phyloP scores from a whole-genome alignment of 2,329 filamentous ascomycete species.

The Alternaria brassicicola region DNA sequence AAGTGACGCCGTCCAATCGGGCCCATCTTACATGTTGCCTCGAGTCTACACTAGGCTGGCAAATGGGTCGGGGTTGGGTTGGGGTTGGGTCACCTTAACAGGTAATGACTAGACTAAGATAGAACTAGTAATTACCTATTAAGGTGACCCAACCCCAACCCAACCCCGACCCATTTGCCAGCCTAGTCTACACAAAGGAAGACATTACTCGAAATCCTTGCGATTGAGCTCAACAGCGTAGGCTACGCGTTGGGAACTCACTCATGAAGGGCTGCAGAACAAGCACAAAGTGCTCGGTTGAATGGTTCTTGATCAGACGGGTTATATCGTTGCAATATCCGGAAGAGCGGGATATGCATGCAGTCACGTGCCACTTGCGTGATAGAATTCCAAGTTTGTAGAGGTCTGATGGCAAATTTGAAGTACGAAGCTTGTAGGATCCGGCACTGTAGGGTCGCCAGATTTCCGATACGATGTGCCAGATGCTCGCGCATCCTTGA shows the following conservation, averaged over 20 bases:
- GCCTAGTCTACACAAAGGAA: slow-evolving; percentile 9
- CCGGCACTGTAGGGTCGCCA: slow-evolving; percentile 32
- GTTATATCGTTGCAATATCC: slow-evolving; percentile 23
- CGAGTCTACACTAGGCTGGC: slow-evolving; percentile 22
- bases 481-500: slow-evolving; percentile 29
- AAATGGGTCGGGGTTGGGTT: too few species aligned
- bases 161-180: too few species aligned
- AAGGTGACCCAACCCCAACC: too few species aligned
- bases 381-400: slow-evolving; percentile 36
- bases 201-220: neutral
- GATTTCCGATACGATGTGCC: slow-evolving; percentile 27
- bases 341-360: slow-evolving; percentile 35
- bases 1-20: slow-evolving; percentile 37
- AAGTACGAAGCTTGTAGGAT: slow-evolving; percentile 37
- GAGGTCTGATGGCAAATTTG: slow-evolving; percentile 32
- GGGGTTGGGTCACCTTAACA: too few species aligned
- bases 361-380: slow-evolving; percentile 21
- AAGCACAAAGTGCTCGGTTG: slow-evolving; percentile 37
- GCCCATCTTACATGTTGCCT: slow-evolving; percentile 40
- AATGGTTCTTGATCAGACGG: slow-evolving; percentile 29
- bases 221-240: neutral
- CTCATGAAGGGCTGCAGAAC: slow-evolving; percentile 34
- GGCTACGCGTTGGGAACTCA: neutral
- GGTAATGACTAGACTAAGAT: too few species aligned
- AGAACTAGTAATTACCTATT: too few species aligned